A percentile compares a stretch with the other conserved stretches of the same genome.
These are phyloP conservation scores for Magnolia kwangsiensis DNA, from an alignment of 164 flowering plant species.

Conservation along the genomic window DNA sequence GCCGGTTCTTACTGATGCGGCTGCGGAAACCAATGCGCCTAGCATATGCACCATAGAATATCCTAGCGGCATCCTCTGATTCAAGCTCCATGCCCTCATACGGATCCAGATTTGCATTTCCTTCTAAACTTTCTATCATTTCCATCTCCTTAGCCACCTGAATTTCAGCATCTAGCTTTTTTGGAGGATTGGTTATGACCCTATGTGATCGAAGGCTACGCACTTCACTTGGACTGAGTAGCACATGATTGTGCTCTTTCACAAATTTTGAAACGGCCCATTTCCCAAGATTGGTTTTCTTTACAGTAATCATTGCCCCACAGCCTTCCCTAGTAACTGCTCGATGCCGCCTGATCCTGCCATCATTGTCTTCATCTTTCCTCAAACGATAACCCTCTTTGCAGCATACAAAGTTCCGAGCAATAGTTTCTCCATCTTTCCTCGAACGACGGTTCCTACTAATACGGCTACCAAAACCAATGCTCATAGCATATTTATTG, in stretches of 20 bases:
- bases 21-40: slow-evolving; percentile 40
- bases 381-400: slow-evolving; percentile 14
- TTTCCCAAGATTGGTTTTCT: slow-evolving; percentile 13
- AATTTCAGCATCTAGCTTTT: slow-evolving; percentile 11
- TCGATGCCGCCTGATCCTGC: slow-evolving; percentile 13
- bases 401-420: slow-evolving; percentile 17
- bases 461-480: slow-evolving; percentile 18
- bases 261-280: slow-evolving; percentile 15
- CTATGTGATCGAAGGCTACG: slow-evolving; percentile 14
- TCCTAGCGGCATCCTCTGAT: slow-evolving; percentile 35
- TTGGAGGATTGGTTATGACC: background rate
- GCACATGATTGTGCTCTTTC: slow-evolving; percentile 15
- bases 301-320: slow-evolving; percentile 18
- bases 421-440: slow-evolving; percentile 17
- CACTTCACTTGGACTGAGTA: slow-evolving; percentile 20
- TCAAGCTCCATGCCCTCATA: slow-evolving; percentile 55
- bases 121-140: slow-evolving; percentile 29
- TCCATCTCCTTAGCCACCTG: slow-evolving; percentile 20
- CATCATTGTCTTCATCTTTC: slow-evolving; percentile 8
- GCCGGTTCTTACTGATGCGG: slow-evolving; percentile 45
- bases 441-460: slow-evolving; percentile 18
- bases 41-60: slow-evolving; percentile 52
- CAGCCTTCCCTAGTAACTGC: slow-evolving; percentile 19
- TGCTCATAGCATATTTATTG: slow-evolving; percentile 16
- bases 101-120: slow-evolving; percentile 33